phyloP scores from a whole-genome alignment of 2,329 filamentous ascomycete species.

The Diaporthe australafricana region DNA sequence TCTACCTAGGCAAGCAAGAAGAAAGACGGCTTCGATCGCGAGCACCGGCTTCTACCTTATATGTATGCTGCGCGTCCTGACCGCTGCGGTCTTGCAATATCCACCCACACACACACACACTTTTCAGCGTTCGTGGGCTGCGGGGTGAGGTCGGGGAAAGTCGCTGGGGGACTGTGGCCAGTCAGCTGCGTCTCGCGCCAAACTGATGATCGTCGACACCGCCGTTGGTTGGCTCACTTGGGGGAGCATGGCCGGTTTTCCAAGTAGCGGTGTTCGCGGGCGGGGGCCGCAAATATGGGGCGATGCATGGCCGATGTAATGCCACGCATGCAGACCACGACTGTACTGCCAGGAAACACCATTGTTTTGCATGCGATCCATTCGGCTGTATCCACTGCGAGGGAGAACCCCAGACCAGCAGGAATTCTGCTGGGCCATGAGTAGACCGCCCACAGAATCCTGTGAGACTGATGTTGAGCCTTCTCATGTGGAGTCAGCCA shows the following conservation, averaged over 20 bases:
- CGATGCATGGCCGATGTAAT: slow-evolving; percentile 27
- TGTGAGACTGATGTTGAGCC: not conserved
- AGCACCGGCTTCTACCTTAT: not conserved
- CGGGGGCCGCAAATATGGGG: slow-evolving; percentile 22
- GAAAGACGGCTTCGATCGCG: not conserved
- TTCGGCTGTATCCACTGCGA: slow-evolving; percentile 16
- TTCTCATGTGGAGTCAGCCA: not conserved
- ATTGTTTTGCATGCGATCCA: slow-evolving; percentile 10
- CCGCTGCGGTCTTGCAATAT: slow-evolving; percentile 5
- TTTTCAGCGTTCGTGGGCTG: not conserved
- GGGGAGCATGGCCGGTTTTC: slow-evolving; percentile 5
- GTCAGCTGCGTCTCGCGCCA: slow-evolving; percentile 18
- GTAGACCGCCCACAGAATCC: not conserved
- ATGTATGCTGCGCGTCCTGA: slow-evolving; percentile 1
- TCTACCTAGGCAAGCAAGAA: not conserved
- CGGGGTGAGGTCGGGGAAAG: slow-evolving; percentile 14
- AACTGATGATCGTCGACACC: slow-evolving; percentile 22
- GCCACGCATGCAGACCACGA: slow-evolving; percentile 16
- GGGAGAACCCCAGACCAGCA: not conserved
- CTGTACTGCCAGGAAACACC: slow-evolving; percentile 20
- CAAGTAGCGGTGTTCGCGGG: slow-evolving; percentile 27
- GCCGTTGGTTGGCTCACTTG: slow-evolving; percentile 14
- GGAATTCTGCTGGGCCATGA: not conserved
- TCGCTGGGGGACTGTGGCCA: slow-evolving; percentile 10
- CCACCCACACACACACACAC: slow-evolving; percentile 1